A percentile compares a stretch with the other conserved stretches of the same genome.
These are phyloP conservation scores for Pezicula radicicola DNA, from an alignment of 2,329 filamentous ascomycete species.

Conservation along the genomic window DNA sequence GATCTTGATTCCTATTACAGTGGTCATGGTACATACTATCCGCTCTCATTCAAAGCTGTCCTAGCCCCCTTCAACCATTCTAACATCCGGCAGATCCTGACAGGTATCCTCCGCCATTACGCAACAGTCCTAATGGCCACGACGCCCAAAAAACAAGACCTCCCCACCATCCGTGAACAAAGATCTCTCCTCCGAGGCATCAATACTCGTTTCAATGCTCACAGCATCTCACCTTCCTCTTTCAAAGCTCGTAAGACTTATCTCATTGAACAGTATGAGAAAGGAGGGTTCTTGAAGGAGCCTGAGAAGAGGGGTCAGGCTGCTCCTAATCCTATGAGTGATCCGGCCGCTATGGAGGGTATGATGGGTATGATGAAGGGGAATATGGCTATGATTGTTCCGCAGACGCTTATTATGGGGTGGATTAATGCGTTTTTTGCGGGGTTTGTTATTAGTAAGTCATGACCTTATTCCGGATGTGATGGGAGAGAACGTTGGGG, in stretches of 20 bases:
- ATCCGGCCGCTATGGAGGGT: conserved; percentile 95
- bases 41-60: background rate
- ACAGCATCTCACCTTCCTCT: conserved; percentile 71
- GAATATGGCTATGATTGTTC: conserved; percentile 99
- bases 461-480: background rate
- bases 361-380: conserved; percentile 99
- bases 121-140: conserved; percentile 86
- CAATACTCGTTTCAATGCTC: conserved; percentile 78
- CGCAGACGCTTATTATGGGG: conserved; percentile 98
- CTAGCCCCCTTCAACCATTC: background rate
- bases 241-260: conserved; percentile 81
- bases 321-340: conserved; percentile 88
- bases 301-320: conserved; percentile 83
- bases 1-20: conserved; percentile 95
- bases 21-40: conserved; percentile 74
- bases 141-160: conserved; percentile 77
- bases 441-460: conserved; percentile 91
- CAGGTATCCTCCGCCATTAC: conserved; percentile 94
- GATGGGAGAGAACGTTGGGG: background rate
- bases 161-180: conserved; percentile 79
- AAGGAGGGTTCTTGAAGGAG: conserved; percentile 84
- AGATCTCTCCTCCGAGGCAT: conserved; percentile 80
- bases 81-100: conserved; percentile 63
- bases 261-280: conserved; percentile 80
- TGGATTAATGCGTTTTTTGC: conserved; percentile 99